Base-by-base conservation (phyloP, 257 asterid genomes). In the Jasminum sambac region DNA sequence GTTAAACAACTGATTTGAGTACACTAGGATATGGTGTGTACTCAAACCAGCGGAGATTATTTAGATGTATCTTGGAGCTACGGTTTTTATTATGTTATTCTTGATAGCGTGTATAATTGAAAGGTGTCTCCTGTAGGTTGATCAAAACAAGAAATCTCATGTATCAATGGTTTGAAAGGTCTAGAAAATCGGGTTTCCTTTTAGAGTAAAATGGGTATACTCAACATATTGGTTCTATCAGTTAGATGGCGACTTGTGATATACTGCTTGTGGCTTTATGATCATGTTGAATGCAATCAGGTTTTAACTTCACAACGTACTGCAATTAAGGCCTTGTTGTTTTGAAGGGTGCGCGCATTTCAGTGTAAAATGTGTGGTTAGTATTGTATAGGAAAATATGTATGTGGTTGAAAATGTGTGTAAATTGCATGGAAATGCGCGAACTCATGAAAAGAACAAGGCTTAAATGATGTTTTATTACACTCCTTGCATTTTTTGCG, bases 1-100 rank as follows among this genome's bases (percentile, higher is more conserved):
- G 96, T 95, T 59, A 95, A 95, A 82, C 76, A 79, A 79, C 94
- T 91, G 68, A 43, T 46, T 10, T 83, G 21, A 52, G 61, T 7
- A 52, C 30, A 21, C 61, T 52, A 17, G 2, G 21, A 17, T 12
- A 10, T 7, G n/a, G 10, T 9, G 9, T 3, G 24, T 23, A 52
- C 10, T 25, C 61, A 21, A 52, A 25, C 11, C 58, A 48, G 17
- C 2, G 21, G 23, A n/a, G 58, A n/a, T n/a, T 0, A 50, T 50
- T 50, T 50, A 1, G 19, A 19, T 0, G 14, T 5, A 25, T 23
- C 12, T 23, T 23, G 16, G 36, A 9, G 62, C 11, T 55, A 23
- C 6, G 4, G 23, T 21, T 11, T 30, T 34, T 9, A 24, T 6
- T 17, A n/a, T 50, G 59, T 19, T 2, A 8, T 50, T 17, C 8